Evolutionary conservation across 345 rosid genomes (phyloP), one percentile per base, ranked within the genome.

Genomic region (Murraya paniculata): DNA sequence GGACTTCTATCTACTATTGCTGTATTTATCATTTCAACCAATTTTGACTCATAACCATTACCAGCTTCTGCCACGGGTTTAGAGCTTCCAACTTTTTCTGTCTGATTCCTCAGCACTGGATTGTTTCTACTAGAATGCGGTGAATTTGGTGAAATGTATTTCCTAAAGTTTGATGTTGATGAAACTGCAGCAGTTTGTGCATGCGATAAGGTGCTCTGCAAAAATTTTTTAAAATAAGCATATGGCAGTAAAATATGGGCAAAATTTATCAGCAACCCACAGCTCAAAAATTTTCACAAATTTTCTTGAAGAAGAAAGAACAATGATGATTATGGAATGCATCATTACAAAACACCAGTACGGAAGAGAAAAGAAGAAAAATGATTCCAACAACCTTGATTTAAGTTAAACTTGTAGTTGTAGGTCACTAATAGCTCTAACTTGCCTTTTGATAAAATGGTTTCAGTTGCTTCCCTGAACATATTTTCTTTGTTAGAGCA

Each of bases 1-100:
- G 98, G 99, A 77, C 98, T 95, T 90, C 92, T 92, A 86, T 95
- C 99, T 72, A 95, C 97, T 61, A 95, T 91, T 10, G 93, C 87
- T 64, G 92, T 91, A 82, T 90, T 92, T 83, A 95, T 93, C 91
- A 89, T 93, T 84, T 95, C 97, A 50, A 90, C 90, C 78, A 95
- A 81, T 83, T 95, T 95, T 73, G 89, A 86, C 41, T 91, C 99
- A 38, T 91, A 90, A 24, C 83, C 89, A 79, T 77, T 84, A 64
- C 86, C 88, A 78, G 97, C 75, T 74, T 89, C 96, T 83, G 87
- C 87, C 41, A 33, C 61, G 14, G 90, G 79, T 82, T 89, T 91
- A 25, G 90, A 59, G 80, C 78, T 90, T 71, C 79, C 72, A 82
- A 79, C 89, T 81, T 80, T 88, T 62, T 80, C 86, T 38, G 80